These are phyloP conservation scores for Colletotrichum nymphaeae DNA, from an alignment of 2,329 filamentous ascomycete species.

Conservation along the genomic window DNA sequence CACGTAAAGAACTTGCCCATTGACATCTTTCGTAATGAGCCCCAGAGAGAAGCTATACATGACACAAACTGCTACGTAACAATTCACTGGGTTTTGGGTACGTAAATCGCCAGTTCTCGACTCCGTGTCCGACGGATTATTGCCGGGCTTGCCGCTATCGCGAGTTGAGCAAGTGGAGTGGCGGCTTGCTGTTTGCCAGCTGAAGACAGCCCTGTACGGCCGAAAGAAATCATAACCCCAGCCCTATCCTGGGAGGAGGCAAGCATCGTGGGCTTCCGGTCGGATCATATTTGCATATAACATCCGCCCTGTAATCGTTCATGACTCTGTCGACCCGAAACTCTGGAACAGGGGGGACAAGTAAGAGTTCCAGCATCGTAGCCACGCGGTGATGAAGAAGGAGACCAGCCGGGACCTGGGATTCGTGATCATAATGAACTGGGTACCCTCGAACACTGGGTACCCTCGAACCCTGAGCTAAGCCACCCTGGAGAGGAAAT, in stretches of 20 bases:
- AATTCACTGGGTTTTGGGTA: not conserved
- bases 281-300: not conserved
- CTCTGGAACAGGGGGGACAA: not conserved
- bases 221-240: not conserved
- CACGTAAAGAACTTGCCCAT: not conserved
- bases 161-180: not conserved
- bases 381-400: not conserved
- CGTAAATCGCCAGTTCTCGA: not conserved
- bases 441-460: not conserved
- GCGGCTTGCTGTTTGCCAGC: not conserved
- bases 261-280: not conserved
- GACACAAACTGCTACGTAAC: not conserved
- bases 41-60: not conserved
- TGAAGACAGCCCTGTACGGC: constrained; percentile 6
- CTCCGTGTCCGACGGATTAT: constrained; percentile 3
- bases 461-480: not conserved
- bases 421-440: not conserved
- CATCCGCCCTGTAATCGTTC: not conserved
- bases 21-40: not conserved
- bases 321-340: not conserved
- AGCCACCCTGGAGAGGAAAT: not conserved
- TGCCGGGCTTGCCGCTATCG: not conserved
- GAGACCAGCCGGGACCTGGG: not conserved
- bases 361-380: not conserved
- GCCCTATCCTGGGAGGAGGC: not conserved